Conservation (phyloP, 768 basidiomycete species). For the Filobasidium floriforme region DNA sequence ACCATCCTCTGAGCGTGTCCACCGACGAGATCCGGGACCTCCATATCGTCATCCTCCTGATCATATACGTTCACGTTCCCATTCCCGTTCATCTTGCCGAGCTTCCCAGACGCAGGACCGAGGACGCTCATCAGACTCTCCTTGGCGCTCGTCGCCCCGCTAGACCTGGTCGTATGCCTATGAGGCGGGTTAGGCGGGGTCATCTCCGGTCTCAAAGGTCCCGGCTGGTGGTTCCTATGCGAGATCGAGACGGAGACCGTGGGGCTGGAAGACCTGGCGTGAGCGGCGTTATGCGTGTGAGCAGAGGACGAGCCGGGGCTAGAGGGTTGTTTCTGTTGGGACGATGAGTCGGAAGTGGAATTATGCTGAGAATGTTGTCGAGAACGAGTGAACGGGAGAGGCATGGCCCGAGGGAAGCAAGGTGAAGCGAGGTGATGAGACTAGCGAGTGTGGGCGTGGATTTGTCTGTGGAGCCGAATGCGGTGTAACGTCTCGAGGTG, state of each 20-base stretch:
- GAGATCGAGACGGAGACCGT: background rate
- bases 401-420: too few relatives aligned
- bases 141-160: background rate
- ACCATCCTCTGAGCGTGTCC: background rate
- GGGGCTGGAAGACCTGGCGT: background rate
- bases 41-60: background rate
- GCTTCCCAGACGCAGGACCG: background rate
- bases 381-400: too few relatives aligned
- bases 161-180: background rate
- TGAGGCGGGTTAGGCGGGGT: constrained; percentile 1
- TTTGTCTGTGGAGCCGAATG: too few relatives aligned
- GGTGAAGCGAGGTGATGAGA: too few relatives aligned
- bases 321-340: too few relatives aligned
- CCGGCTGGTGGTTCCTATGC: background rate
- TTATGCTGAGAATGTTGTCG: too few relatives aligned
- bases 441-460: too few relatives aligned
- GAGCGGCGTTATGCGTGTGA: too few relatives aligned
- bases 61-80: background rate
- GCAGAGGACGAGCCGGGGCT: too few relatives aligned
- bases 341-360: too few relatives aligned
- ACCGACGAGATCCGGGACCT: background rate
- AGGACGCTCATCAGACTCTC: constrained; percentile 6
- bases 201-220: background rate
- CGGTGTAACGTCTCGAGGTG: too few relatives aligned
- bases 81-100: background rate